Percentiles rank a stretch among this genome's conserved stretches.
These are phyloP conservation scores for Gnaphalium uliginosum DNA, from an alignment of 129 eudicot species.

Conservation along the genomic window DNA sequence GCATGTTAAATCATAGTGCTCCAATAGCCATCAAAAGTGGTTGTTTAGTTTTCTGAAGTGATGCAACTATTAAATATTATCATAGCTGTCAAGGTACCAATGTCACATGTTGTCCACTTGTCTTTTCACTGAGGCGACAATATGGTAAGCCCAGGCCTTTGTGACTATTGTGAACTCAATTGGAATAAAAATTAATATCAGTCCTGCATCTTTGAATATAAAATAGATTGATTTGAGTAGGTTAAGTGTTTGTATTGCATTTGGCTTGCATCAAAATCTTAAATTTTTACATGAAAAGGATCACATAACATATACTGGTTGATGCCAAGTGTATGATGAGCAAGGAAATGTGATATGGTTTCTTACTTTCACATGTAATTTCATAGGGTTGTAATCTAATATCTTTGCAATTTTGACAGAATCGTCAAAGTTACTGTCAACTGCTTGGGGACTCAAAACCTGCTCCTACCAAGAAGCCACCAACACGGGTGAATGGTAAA, in stretches of 20 bases:
- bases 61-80: background rate
- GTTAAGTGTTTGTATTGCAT: background rate
- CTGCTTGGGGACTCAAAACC: constrained; percentile 65
- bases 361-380: background rate
- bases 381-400: background rate
- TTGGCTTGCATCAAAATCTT: background rate
- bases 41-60: background rate
- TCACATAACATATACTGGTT: background rate
- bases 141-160: background rate
- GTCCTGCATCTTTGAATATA: background rate
- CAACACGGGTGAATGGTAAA: constrained; percentile 55
- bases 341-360: too few species aligned
- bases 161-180: background rate
- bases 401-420: constrained; percentile 45
- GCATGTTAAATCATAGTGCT: background rate
- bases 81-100: background rate
- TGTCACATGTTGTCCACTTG: background rate
- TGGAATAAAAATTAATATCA: background rate
- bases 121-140: background rate
- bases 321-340: background rate
- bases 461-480: constrained; percentile 48
- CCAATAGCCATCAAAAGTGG: background rate
- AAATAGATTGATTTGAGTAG: background rate
- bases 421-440: constrained; percentile 79
- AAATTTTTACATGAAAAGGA: background rate